Base-by-base conservation (phyloP, 495 filamentous ascomycete species). In the Cryomyces antarcticus region DNA sequence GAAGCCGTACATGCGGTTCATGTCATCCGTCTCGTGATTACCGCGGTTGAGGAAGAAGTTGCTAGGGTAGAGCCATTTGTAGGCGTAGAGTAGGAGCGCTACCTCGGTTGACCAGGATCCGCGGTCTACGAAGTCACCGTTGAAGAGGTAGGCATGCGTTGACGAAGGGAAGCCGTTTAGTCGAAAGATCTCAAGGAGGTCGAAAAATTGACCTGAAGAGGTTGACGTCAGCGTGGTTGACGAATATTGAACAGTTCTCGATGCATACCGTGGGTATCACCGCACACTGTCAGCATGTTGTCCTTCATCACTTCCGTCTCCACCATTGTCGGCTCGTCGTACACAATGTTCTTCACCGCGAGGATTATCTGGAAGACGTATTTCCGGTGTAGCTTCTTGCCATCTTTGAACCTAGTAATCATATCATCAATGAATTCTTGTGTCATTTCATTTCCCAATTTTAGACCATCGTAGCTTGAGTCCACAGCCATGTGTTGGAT, bases 1-100 rank as follows among this genome's bases (percentile, higher is more conserved):
- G 54, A 99, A 99, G 40, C 89, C 89, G 55, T 99, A 96, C 28
- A 89, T 87, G 57, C 82, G 76, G 67, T 99, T 99, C 89, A 99
- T 99, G 59, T 96, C 89, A 58, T 99, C 89, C 46, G 89, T 96
- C 63, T 99, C 89, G 65, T 99, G 89, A 62, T 99, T 99, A 48
- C 89, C 89, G 41, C 89, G 78, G 69, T 99, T 99, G 46, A 99
- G 67, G 76, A 93, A 99, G 63, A 99, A 82, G 34, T 66, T 71
- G 33, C 76, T 70, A 0, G 92, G 89, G 42, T 77, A 77, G 49
- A 99, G 61, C 86, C 83, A 93, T 64, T 99, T 99, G 70, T 94
- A 89, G 31, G 88, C 81, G 55, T 93, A 99, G 27, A 99, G 71
- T 28, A 93, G 70, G 27, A 99, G 68, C 7, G 84, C 89, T 51